Base-by-base conservation (phyloP, 768 basidiomycete genomes). In the Coprinopsis cinerea region DNA sequence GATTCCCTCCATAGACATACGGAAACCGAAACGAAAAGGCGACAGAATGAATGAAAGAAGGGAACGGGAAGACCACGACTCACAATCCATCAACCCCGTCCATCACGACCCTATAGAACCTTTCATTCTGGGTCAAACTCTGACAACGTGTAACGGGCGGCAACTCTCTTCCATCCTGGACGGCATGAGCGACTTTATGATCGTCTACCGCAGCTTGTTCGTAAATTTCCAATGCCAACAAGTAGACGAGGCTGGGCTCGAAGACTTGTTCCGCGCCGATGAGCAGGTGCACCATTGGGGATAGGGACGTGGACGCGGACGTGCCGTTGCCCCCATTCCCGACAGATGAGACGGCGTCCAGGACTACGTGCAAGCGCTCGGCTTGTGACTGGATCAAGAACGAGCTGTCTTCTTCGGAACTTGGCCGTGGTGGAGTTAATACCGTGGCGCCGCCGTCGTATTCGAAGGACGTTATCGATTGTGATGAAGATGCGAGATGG, bases 141-240 rank as follows among this genome's bases (percentile, higher is more conserved):
- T 51, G 50, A 40, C 50, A 51, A n/a, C 28, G 23, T 4, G 50
- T 51, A 1, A 46, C 36, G 2, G 30, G 25, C n/a, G 50, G 50
- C 2, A 51, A 24, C 10, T 15, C 15, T n/a, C 25, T 27, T 15
- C 36, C 44, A 15, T 23, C 35, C 43, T 51, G 10, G 20, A 45
- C n/a, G 18, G 50, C 50, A 34, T 27, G 2, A 15, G 50, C 50
- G 7, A 44, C 44, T 15, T 7, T 15, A 26, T 51, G 43, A 30
- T 51, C 50, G 28, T 51, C 50, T n/a, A 28, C 5, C 5, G n/a
- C 43, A 15, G 44, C 44, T 25, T 51, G 43, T 36, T 51, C 43
- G 32, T 17, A 26, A 15, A 46, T 30, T 11, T 10, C 43, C 30
- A 44, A 14, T 15, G 50, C 43, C 2, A 51, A 20, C 20, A 18